These are phyloP conservation scores for Mollisia scopiformis DNA, from an alignment of 2,329 filamentous ascomycete genomes.

Conservation along the genomic window DNA sequence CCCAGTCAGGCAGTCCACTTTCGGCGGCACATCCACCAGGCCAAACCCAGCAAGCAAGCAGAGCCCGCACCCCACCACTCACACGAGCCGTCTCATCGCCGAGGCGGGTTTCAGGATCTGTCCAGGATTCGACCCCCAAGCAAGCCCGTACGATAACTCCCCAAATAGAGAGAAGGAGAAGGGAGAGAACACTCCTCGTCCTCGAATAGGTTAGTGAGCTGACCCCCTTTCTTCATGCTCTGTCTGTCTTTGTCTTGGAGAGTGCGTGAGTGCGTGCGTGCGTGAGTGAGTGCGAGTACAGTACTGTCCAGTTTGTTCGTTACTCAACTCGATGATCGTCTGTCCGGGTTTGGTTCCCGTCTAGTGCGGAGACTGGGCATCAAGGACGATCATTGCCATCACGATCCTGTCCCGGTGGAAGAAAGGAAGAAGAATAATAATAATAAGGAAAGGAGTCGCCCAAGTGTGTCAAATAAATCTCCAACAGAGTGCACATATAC, in stretches of 20 bases:
- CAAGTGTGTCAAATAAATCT: no score
- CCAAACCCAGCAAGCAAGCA: neutral
- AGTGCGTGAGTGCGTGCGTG: no score
- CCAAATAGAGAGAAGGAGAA: no score
- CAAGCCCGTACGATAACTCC: neutral
- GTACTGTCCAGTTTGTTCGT: no score
- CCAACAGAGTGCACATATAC: no score
- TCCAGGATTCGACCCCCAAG: neutral
- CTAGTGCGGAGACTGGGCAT: neutral
- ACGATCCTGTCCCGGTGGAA: neutral
- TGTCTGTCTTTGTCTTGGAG: neutral
- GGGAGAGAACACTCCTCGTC: neutral
- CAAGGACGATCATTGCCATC: neutral
- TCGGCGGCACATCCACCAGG: no score
- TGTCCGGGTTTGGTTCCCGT: neutral
- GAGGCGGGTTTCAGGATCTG: neutral
- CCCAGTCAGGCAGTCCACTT: no score
- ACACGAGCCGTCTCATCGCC: neutral
- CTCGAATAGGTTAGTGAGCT: neutral
- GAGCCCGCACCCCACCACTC: neutral
- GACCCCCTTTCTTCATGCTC: neutral
- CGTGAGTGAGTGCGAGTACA: no score
- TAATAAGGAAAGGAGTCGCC: no score
- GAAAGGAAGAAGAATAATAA: neutral
- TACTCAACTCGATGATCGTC: no score